Conservation (phyloP, 192 early-diverging fungal genomes). For the Backusella macrospora region DNA sequence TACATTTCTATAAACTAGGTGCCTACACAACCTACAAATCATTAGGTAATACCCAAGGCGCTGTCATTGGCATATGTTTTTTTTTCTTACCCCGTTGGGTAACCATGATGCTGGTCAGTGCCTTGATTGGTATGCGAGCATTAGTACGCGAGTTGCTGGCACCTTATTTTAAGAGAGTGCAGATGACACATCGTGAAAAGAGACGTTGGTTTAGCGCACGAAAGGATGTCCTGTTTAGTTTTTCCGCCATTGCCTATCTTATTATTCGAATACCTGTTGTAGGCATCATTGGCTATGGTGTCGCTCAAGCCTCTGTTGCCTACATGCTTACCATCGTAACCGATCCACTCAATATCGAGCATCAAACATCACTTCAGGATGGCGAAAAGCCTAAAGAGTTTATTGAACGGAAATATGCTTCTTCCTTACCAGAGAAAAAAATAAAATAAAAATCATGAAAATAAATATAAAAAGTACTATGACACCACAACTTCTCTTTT, state of each 20-base stretch:
- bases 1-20: no score
- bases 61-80: conserved; percentile 44
- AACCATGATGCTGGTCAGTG: conserved; percentile 45
- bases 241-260: conserved; percentile 55
- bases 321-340: conserved; percentile 37
- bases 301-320: conserved; percentile 52
- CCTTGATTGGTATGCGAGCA: conserved; percentile 53
- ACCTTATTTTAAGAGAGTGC: conserved; percentile 61
- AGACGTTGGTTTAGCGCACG: conserved; percentile 59
- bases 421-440: conserved; percentile 11
- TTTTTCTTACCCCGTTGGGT: conserved; percentile 45
- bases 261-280: conserved; percentile 56
- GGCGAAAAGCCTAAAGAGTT: not conserved
- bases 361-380: not conserved
- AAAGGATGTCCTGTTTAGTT: conserved; percentile 61
- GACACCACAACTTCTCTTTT: not conserved
- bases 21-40: conserved; percentile 52
- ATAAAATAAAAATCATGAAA: not conserved
- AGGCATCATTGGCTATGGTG: conserved; percentile 57
- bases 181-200: conserved; percentile 47
- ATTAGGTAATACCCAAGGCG: conserved; percentile 40
- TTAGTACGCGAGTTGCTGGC: conserved; percentile 62
- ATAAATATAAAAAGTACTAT: no score
- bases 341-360: conserved; percentile 29
- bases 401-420: not conserved